Conservation (phyloP, 2,329 filamentous ascomycete species). For the Parastagonospora avenae region DNA sequence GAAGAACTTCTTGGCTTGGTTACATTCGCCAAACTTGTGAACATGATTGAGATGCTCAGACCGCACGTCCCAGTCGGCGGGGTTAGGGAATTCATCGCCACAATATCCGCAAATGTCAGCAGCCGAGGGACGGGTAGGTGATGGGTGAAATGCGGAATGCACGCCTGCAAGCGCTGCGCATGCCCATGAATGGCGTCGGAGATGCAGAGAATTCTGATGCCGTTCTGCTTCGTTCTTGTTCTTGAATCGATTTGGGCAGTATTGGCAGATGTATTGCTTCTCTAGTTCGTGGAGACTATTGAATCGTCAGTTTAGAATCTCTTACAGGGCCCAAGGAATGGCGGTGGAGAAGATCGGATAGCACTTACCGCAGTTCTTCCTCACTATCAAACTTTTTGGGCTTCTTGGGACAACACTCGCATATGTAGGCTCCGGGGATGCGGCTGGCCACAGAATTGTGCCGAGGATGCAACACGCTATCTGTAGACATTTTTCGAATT, state of each 20-base stretch:
- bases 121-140: constrained; percentile 63
- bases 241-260: constrained; percentile 94
- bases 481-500: constrained; percentile 55
- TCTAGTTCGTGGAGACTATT: constrained; percentile 84
- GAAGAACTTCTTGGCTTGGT: constrained; percentile 97
- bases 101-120: constrained; percentile 93
- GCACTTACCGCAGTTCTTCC: constrained; percentile 79
- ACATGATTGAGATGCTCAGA: constrained; percentile 85
- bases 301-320: constrained; percentile 25
- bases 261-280: constrained; percentile 93
- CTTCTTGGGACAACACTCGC: constrained; percentile 96
- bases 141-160: constrained; percentile 85
- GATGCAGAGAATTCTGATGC: constrained; percentile 92
- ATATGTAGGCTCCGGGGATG: constrained; percentile 69
- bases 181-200: constrained; percentile 94
- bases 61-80: constrained; percentile 86
- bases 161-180: constrained; percentile 79
- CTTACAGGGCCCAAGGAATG: constrained; percentile 15
- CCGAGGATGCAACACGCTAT: constrained; percentile 52
- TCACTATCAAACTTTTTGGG: constrained; percentile 90
- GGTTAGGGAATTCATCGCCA: constrained; percentile 87
- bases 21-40: constrained; percentile 98
- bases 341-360: constrained; percentile 30
- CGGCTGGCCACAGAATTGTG: constrained; percentile 56
- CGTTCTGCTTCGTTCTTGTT: constrained; percentile 98